Evolutionary conservation across 345 rosid species (phyloP), one percentile per base, ranked within the genome.

Genomic region (Populus pruinosa): DNA sequence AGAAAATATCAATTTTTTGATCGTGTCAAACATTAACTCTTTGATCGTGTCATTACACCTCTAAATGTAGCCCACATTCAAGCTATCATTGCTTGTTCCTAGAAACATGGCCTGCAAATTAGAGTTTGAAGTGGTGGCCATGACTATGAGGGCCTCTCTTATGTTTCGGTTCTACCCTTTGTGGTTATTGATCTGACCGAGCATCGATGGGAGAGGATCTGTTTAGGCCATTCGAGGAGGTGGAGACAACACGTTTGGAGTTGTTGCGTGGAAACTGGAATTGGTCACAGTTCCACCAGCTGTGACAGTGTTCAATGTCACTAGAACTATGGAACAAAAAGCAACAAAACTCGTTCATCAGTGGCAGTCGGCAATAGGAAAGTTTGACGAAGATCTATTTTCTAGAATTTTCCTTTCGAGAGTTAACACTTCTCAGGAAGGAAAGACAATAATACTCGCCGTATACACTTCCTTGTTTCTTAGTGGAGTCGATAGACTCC

Each of bases 71-170:
- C 69, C 10, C 66, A 81, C 8, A 20, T 81, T 50, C 71, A 38
- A 33, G 72, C 76, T 21, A 27, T 74, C 27, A 18, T 76, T 11
- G 1, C 20, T 2, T 80, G 80, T 25, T n/a, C 63, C 41, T 10
- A 13, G 27, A 33, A 53, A 25, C 61, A 35, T 27, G 25, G 27
- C 44, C n/a, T 49, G 5, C 71, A 67, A 43, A 67, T 78, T 16
- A 78, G 69, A 67, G 62, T 73, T 33, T 33, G 77, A 29, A 72
- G 81, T 35, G 77, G 76, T 12, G 81, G 81, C 5, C 81, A 78
- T 55, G 81, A 78, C 56, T 72, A 72, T 12, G 81, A 78, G 55
- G 81, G 81, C 5, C 25, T 72, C 43, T 78, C 77, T 41, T 78
- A 78, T 41, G 81, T 78, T 9, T 73, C 73, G 0, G 18, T 13